Evolutionary conservation across 202 grass and related monocot genomes (phyloP), one percentile per base, ranked within the genome.

Genomic region (Panicum virgatum): DNA sequence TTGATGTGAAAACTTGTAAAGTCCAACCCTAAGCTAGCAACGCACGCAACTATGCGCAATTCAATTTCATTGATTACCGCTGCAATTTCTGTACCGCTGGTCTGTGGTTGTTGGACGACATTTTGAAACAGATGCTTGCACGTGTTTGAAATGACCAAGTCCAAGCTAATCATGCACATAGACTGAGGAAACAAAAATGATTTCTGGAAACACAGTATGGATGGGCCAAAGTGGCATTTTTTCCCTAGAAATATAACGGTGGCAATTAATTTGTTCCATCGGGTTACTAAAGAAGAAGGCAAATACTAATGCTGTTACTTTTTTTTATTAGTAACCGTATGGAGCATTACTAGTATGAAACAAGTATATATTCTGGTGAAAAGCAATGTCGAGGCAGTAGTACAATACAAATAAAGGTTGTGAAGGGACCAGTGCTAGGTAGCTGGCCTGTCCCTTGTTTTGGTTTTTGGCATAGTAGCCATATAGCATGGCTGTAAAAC

Each of bases 401-500:
- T n/a, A n/a, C 57, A 25, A 12, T 26, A 39, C 36, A 8, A 66
- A 39, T 26, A 82, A 65, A 29, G 9, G 34, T 18, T 27, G 25
- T 22, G 65, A 70, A 70, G 65, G 75, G 75, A 85, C 66, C 45
- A 63, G 56, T 54, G 45, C 8, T 13, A 64, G 57, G 1, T 54
- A 20, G n/a, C 60, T 80, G 76, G 53, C n/a, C n/a, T n/a, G n/a
- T n/a, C 39, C 52, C n/a, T 81, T 75, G 52, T 46, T 62, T 85
- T 44, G 26, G 57, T 77, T 38, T 74, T 66, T 19, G 3, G 27
- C 12, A 47, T 53, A 50, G 0, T 44, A 12, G 22, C 40, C n/a
- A n/a, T n/a, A n/a, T 14, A 9, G 39, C 2, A 36, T 48, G 37
- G 29, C 69, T 38, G 50, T 25, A 76, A 43, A 61, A 77, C 23